Evolutionary conservation across 176 grass and related monocot genomes (phyloP).

Genomic region (Oryza rufipogon): DNA sequence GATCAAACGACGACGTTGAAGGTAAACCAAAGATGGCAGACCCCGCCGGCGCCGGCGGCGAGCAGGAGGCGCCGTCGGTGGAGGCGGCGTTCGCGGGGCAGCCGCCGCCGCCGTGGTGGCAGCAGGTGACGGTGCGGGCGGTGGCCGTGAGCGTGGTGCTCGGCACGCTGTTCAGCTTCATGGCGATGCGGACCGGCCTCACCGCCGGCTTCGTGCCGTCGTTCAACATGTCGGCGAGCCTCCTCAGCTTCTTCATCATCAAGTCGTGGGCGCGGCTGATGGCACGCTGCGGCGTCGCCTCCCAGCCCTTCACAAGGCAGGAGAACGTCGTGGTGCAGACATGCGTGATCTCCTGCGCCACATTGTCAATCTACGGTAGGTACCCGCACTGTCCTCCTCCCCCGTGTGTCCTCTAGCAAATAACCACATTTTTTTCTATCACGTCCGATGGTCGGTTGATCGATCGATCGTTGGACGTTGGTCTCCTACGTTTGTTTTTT

Average conservation of each 20-base stretch:
- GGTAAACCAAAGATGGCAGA: slow-evolving; percentile 20
- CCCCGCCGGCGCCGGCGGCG: not conserved
- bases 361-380: slow-evolving; percentile 41
- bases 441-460: not conserved
- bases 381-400: no score
- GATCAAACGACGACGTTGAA: not conserved
- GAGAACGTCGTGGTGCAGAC: slow-evolving; percentile 55
- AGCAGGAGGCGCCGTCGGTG: slow-evolving; percentile 37
- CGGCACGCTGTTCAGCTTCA: slow-evolving; percentile 50
- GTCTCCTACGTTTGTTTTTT: not conserved
- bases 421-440: not conserved
- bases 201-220: slow-evolving; percentile 48
- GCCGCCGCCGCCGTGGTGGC: slow-evolving; percentile 39
- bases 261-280: slow-evolving; percentile 41
- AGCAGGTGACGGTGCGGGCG: slow-evolving; percentile 47
- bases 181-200: slow-evolving; percentile 55
- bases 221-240: slow-evolving; percentile 55
- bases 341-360: slow-evolving; percentile 49
- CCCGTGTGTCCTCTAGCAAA: not conserved
- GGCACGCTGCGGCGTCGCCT: slow-evolving; percentile 34
- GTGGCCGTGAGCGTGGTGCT: slow-evolving; percentile 39
- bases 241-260: slow-evolving; percentile 50
- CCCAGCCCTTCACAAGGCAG: slow-evolving; percentile 43
- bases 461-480: not conserved
- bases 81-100: slow-evolving; percentile 42